Evolutionary conservation across 179 eudicot genomes (phyloP), one percentile per base, ranked within the genome.

Genomic region (Beta lomatogona): DNA sequence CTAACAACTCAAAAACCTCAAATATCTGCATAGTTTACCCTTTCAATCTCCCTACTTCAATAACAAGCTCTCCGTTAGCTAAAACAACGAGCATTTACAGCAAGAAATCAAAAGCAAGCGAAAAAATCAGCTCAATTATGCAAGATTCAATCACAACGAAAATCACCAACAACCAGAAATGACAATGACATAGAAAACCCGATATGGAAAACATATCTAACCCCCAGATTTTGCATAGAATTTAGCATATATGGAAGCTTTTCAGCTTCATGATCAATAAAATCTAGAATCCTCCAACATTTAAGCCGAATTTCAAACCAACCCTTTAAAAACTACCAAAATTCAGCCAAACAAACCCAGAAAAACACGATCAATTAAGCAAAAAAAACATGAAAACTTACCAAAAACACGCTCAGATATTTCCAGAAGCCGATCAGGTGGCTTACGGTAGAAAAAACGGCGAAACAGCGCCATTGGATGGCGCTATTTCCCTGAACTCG

Each of bases 401-500:
- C 99, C 97, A 76, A 91, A 94, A 57, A 94, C 97, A 45, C 97
- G 91, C 82, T 95, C 97, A 46, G 98, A 90, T 81, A 95, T 94
- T 88, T 95, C 99, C 9, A 95, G 94, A 82, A 95, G 94, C 69
- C 94, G 94, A 88, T 95, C 98, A 22, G 99, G 98, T 60, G 99
- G 98, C 91, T 94, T 95, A 75, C 93, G 85, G 77, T 94, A 92
- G 79, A 94, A 95, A 83, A 95, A 89, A 65, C 98, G 89, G 68
- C 94, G 91, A 86, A 95, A 94, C 96, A 95, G 97, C 98, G 99
- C 98, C 99, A 95, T 95, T 53, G 76, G 82, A 85, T 91, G 98
- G 98, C 98, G 94, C 95, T 90, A 97, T 92, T 78, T 87, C 70
- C 86, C 91, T 86, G 79, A 77, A 82, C 83, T 82, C 85, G 85